phyloP scores from a whole-genome alignment of 1,139 yeast genomes.

The Geotrichum fermentans region DNA sequence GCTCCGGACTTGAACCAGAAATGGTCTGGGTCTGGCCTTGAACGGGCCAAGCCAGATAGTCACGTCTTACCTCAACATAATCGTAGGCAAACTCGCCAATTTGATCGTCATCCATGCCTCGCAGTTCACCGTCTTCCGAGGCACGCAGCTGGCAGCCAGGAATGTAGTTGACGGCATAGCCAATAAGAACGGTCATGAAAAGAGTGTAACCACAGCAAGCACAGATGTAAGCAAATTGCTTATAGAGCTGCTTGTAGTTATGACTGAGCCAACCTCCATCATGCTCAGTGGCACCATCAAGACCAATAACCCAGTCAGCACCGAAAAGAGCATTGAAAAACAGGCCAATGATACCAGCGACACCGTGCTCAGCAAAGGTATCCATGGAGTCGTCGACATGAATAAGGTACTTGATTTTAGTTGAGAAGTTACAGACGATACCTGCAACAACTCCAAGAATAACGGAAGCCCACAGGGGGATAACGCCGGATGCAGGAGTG shows the following conservation, averaged over 20 bases:
- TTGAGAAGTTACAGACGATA: conserved; percentile 82
- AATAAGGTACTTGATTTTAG: conserved; percentile 76
- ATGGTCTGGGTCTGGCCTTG: conserved; percentile 24
- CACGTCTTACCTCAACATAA: conserved; percentile 93
- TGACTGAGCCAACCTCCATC: conserved; percentile 90
- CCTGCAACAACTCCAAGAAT: conserved; percentile 80
- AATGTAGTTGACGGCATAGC: conserved; percentile 65
- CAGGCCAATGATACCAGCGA: conserved; percentile 89
- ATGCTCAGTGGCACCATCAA: conserved; percentile 72
- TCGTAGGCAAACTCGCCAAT: conserved; percentile 98
- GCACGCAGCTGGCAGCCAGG: conserved; percentile 83
- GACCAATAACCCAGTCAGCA: conserved; percentile 80
- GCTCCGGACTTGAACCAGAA: conserved; percentile 9
- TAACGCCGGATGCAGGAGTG: conserved; percentile 87
- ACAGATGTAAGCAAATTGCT: conserved; percentile 75
- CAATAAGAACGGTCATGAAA: conserved; percentile 71
- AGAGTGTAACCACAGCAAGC: conserved; percentile 75
- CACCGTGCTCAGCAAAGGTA: conserved; percentile 96
- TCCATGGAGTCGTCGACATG: conserved; percentile 90
- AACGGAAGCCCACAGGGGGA: conserved; percentile 88
- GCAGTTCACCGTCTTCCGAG: conserved; percentile 76
- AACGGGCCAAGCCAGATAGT: conserved; percentile 66
- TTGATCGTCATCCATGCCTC: conserved; percentile 93
- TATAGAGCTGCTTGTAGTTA: conserved; percentile 86
- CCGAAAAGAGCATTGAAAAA: conserved; percentile 85